Evolutionary conservation across 1,284 basidiomycete genomes (phyloP), one percentile per base, ranked within the genome.

Genomic region (Trichosporon coremiiforme): DNA sequence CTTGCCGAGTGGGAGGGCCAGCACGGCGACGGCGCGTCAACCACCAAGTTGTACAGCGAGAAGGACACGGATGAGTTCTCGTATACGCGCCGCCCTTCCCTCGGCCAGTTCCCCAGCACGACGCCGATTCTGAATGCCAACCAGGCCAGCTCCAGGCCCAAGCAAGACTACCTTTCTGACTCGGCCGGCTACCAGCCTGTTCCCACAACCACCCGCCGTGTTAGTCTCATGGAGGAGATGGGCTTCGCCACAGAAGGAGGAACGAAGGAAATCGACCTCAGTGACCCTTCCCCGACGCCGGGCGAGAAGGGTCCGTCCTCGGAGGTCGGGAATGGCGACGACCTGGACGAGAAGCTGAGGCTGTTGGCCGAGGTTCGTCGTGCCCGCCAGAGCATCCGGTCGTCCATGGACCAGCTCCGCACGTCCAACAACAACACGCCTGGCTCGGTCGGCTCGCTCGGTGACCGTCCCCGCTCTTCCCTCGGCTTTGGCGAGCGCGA

Each of bases 1-100:
- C 89, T 90, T 68, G 88, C 88, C 50, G 88, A 90, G 70, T 98
- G 95, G 95, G 94, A 97, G 79, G 89, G 87, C 75, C 89, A 92
- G 68, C 92, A 96, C 74, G 89, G 91, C 4, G 66, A 55, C 33
- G 57, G 57, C 29, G 45, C 35, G 12, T 68, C 66, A 12, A 29
- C 38, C 20, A 20, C 66, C 1, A 64, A 53, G 45, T 31, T 62
- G 15, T 62, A 62, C 57, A 62, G 29, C 29, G 57, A 62, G 57
- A 62, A 62, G 31, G 57, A 62, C 29, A 17, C 57, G 57, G 57
- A 62, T 31, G 57, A 62, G 29, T 35, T 35, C 3, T 62, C 57
- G 57, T 62, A 62, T 31, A 17, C 31, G 55, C 55, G 57, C 17
- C 57, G 57, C 2, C 57, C 57, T 62, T 62, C 57, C 57, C 57